Evolutionary conservation across 2,329 filamentous ascomycete species (phyloP).

Genomic region (Talaromyces marneffei): DNA sequence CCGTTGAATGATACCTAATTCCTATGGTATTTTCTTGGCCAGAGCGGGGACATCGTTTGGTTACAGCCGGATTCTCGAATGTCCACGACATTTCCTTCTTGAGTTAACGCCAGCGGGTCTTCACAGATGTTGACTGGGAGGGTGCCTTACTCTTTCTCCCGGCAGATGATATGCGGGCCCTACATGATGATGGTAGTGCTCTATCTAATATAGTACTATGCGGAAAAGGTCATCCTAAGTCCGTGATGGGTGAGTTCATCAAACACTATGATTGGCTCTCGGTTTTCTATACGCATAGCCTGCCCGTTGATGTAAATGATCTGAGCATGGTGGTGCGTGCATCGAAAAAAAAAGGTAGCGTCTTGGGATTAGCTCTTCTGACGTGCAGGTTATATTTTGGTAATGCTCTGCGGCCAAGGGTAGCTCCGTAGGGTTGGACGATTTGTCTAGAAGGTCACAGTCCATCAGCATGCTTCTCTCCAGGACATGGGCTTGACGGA

Average conservation of each 20-base stretch:
- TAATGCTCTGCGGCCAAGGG: slow-evolving; percentile 2
- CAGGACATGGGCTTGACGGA: slow-evolving; percentile 12
- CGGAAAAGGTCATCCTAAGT: neutral
- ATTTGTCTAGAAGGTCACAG: slow-evolving; percentile 19
- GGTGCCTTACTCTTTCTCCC: slow-evolving; percentile 7
- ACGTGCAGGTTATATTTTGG: slow-evolving; percentile 21
- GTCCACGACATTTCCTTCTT: slow-evolving; percentile 16
- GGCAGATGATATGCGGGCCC: slow-evolving; percentile 15
- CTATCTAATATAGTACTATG: neutral
- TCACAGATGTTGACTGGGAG: neutral
- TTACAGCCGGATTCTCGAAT: slow-evolving; percentile 17
- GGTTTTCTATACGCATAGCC: neutral
- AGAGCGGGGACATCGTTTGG: neutral
- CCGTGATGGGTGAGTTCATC: neutral
- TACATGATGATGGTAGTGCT: slow-evolving; percentile 15
- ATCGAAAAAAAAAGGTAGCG: slow-evolving; percentile 11
- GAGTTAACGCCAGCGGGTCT: slow-evolving; percentile 9
- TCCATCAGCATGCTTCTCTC: slow-evolving; percentile 9
- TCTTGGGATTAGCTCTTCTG: slow-evolving; percentile 10
- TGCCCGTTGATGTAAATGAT: slow-evolving; percentile 7
- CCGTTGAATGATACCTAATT: slow-evolving; percentile 7
- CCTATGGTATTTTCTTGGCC: neutral
- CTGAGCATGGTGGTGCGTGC: slow-evolving; percentile 7
- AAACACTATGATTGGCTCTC: slow-evolving; percentile 6
- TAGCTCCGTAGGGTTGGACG: slow-evolving; percentile 21